Base-by-base conservation (phyloP, 2,329 filamentous ascomycete species). In the Eurotiales sp. region DNA sequence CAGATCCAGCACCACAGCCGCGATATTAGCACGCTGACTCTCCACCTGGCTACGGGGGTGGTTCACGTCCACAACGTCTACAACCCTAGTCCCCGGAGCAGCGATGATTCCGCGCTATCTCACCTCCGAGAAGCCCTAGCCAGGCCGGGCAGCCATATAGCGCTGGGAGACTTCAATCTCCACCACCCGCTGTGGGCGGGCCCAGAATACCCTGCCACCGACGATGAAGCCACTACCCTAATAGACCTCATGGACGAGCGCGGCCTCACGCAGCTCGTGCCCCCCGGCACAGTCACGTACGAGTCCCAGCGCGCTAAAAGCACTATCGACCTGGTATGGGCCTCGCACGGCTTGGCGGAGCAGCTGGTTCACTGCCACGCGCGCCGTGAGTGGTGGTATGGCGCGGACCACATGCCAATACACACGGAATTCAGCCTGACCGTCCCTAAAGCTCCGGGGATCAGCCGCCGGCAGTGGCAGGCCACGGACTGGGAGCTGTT, bases 101-200 rank as follows among this genome's bases (percentile, higher is more conserved):
- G 10, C 29, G 4, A 32, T 3, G 29, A 32, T 4, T 11, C 29
- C 10, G 40, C 46, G 36, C 54, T 60, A n/a, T n/a, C n/a, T n/a
- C n/a, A n/a, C n/a, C n/a, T n/a, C n/a, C n/a, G n/a, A n/a, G n/a
- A n/a, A n/a, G n/a, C n/a, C n/a, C n/a, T n/a, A n/a, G n/a, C n/a
- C n/a, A n/a, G n/a, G n/a, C n/a, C n/a, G n/a, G n/a, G n/a, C n/a
- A n/a, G n/a, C n/a, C n/a, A n/a, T n/a, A n/a, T 55, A 4, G 19
- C 49, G 14, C 25, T 54, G 10, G 37, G 48, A 21, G 44, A 56
- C 19, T 45, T 55, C 46, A 56, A 53, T 22, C 46, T 50, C 5
- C 40, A 54, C 27, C 34, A 53, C 37, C 43, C 49, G 27, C 41
- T 39, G 14, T 51, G 29, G 51, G 34, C 50, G 5, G 22, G 53